Evolutionary conservation across 306 rosid species (phyloP).

Genomic region (Vachellia collinsii): DNA sequence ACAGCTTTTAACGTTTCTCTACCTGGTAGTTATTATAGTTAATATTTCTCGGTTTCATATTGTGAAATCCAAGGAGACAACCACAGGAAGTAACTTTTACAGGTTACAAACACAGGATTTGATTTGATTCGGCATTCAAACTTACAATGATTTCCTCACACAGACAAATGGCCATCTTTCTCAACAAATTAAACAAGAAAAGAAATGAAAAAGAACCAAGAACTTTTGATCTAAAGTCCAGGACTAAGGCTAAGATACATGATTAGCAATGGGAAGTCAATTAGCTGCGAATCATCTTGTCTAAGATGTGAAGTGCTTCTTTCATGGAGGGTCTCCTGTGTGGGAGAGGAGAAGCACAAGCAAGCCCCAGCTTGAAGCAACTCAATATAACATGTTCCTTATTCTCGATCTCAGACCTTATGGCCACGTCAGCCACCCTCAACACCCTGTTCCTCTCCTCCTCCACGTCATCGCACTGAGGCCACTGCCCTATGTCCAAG

Average conservation of each 20-base stretch:
- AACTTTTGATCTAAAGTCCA: constrained; percentile 35
- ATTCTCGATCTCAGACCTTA: constrained; percentile 63
- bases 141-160: background rate
- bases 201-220: constrained; percentile 9
- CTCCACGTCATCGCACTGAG: constrained; percentile 35
- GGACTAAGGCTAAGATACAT: constrained; percentile 29
- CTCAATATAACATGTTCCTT: constrained; percentile 58
- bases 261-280: constrained; percentile 12
- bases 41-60: background rate
- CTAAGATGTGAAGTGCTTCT: constrained; percentile 71
- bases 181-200: constrained; percentile 33
- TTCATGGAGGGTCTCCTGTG: constrained; percentile 90
- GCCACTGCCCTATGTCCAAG: constrained; percentile 65
- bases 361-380: constrained; percentile 70
- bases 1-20: background rate
- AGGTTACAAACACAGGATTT: background rate
- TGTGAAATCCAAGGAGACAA: background rate
- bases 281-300: constrained; percentile 32
- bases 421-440: constrained; percentile 61
- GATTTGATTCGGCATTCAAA: background rate
- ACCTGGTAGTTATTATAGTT: too few relatives aligned
- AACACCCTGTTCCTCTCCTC: constrained; percentile 63
- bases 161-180: background rate
- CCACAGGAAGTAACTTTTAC: background rate
- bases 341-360: constrained; percentile 63